Evolutionary conservation across 1,284 basidiomycete genomes (phyloP).

Genomic region (Heliocybe sulcata): DNA sequence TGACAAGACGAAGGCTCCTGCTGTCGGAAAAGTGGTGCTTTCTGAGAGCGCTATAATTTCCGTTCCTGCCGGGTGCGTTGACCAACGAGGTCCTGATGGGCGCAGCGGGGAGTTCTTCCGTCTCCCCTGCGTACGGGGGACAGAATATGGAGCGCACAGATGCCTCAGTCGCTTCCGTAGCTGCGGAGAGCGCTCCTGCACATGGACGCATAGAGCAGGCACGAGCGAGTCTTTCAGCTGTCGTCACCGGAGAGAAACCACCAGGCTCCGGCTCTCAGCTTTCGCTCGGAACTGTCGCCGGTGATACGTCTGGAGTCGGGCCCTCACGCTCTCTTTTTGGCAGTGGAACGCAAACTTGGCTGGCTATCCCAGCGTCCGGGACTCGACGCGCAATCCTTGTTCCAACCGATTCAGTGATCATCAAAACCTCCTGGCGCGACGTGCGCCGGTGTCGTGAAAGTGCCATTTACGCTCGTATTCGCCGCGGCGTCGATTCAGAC

Average conservation of each 20-base stretch:
- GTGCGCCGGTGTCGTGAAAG: neutral
- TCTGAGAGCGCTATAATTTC: neutral
- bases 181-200: too few relatives aligned
- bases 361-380: neutral
- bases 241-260: too few relatives aligned
- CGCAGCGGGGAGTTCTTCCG: too few relatives aligned
- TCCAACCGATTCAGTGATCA: neutral
- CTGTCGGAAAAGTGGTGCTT: neutral
- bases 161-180: too few relatives aligned
- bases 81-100: too few relatives aligned
- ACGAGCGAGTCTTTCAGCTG: too few relatives aligned
- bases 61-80: neutral
- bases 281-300: too few relatives aligned
- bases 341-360: neutral
- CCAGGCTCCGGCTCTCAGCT: too few relatives aligned
- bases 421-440: neutral
- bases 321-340: neutral
- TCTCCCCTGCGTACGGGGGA: too few relatives aligned
- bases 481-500: neutral
- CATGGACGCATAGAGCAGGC: too few relatives aligned
- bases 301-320: too few relatives aligned
- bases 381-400: neutral
- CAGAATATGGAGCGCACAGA: too few relatives aligned
- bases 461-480: neutral
- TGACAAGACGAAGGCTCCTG: neutral